These are phyloP conservation scores for Coemansia sp. DNA, from an alignment of 192 early-diverging fungal genomes.

Conservation along the genomic window DNA sequence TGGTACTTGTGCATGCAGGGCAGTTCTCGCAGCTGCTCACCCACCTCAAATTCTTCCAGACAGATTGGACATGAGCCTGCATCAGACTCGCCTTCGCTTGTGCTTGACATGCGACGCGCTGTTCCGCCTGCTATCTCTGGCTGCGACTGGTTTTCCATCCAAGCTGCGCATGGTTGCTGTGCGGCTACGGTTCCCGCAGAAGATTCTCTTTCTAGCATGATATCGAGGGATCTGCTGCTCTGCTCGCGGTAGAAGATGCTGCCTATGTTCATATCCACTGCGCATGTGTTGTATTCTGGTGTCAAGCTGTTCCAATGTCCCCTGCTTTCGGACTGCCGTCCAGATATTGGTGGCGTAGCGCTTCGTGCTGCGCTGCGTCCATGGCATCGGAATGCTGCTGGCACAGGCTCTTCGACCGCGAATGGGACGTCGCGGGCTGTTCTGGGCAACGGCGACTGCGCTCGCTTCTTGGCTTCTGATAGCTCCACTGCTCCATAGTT, in stretches of 20 bases:
- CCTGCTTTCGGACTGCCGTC: conserved; percentile 1
- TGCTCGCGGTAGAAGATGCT: conserved; percentile 22
- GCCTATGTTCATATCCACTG: conserved; percentile 7
- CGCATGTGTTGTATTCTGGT: not conserved
- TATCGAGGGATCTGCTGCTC: conserved; percentile 31
- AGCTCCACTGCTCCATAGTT: conserved; percentile 11
- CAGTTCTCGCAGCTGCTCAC: conserved; percentile 65
- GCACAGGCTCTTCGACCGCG: conserved; percentile 17
- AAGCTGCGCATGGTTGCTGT: conserved; percentile 9
- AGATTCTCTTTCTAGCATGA: conserved; percentile 8
- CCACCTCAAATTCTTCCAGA: conserved; percentile 63
- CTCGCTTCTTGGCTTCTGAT: not conserved
- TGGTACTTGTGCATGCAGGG: conserved; percentile 69
- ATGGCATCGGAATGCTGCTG: conserved; percentile 28
- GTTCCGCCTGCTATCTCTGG: conserved; percentile 31
- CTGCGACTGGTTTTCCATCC: conserved; percentile 27
- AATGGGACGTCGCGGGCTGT: not conserved
- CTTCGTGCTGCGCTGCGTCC: conserved; percentile 17
- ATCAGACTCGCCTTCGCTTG: conserved; percentile 19
- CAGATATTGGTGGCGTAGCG: conserved; percentile 14
- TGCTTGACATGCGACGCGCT: conserved; percentile 14
- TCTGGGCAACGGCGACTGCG: not conserved
- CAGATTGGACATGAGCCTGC: conserved; percentile 66
- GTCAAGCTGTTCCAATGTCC: conserved; percentile 17
- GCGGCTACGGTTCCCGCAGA: not conserved